Base-by-base conservation (phyloP, 106 monocot species). In the Vanilla planifolia region DNA sequence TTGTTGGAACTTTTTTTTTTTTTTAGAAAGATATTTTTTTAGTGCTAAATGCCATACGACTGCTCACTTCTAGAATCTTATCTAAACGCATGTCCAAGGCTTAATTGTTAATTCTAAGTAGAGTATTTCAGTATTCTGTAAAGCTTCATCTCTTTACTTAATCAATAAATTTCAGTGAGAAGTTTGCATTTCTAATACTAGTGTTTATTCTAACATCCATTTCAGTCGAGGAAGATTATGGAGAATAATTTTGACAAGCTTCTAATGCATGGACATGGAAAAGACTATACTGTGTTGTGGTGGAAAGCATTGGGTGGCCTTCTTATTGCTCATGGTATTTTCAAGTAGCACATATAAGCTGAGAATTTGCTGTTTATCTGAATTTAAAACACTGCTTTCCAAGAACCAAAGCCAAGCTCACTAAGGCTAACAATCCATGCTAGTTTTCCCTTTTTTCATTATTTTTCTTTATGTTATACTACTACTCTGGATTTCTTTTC, bases 301-400 rank as follows among this genome's bases (percentile, higher is more conserved):
- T 98, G 98, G 92, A 98, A 98, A 74, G 79, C 88, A 70, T 75
- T 98, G 64, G 91, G 70, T 68, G 79, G 66, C 17, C 73, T 79
- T 37, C 74, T 98, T 60, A 70, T 85, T 70, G 34, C 75, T 60
- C 62, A 92, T 73, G 98, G 98, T 98, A 79, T 33, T 10, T 26
- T 46, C 21, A 11, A 44, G 11, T 14, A 60, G 8, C 27, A 42
- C 45, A 9, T 55, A 25, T 37, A 0, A 6, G 48, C 25, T 19
- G 41, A 55, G 13, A 4, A 30, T 39, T 3, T 26, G 43, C 3
- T 22, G 3, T 16, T 28, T 53, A 26, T 15, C 20, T 21, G 27
- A 28, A 57, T 15, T 34, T 57, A 57, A 53, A 28, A 8, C 53
- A 27, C 2, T 45, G n/a, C 4, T 35, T 57, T 35, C 7, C 14